A percentile compares a stretch with the other conserved stretches of the same genome.
phyloP scores from a whole-genome alignment of 2,329 filamentous ascomycete species.

The Exserohilum turcica region DNA sequence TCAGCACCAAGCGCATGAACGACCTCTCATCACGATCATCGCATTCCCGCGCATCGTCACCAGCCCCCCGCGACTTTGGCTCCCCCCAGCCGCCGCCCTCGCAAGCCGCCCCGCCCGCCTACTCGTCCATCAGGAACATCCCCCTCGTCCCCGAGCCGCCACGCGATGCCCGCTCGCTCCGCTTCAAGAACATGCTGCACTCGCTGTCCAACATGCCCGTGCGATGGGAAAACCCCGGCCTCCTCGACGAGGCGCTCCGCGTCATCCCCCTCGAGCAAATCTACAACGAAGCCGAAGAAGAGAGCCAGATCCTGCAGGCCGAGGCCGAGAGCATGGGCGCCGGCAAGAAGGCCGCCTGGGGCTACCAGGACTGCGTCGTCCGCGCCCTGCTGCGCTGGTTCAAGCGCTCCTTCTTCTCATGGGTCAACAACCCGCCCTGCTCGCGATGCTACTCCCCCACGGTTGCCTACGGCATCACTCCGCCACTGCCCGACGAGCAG shows the following conservation, averaged over 20 bases:
- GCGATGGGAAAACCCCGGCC: conserved; percentile 94
- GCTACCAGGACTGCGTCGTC: conserved; percentile 96
- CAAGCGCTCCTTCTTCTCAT: conserved; percentile 91
- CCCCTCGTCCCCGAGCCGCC: conserved; percentile 78
- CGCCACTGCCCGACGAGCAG: conserved; percentile 84
- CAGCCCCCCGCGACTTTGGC: conserved; percentile 55
- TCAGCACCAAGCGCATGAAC: conserved; percentile 86
- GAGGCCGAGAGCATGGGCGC: conserved; percentile 86
- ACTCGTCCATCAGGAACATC: conserved; percentile 66
- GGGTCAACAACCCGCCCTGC: conserved; percentile 94
- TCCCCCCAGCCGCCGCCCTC: conserved; percentile 46
- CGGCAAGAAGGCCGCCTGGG: conserved; percentile 83
- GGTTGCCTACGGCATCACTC: conserved; percentile 79
- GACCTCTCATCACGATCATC: conserved; percentile 69
- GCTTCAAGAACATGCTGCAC: conserved; percentile 73
- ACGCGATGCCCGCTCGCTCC: conserved; percentile 53
- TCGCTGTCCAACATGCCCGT: conserved; percentile 85
- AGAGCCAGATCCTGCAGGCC: conserved; percentile 83
- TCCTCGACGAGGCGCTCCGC: conserved; percentile 88
- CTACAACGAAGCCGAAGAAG: conserved; percentile 92
- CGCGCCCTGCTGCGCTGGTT: conserved; percentile 93
- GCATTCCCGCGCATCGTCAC: conserved; percentile 65
- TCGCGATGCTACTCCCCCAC: conserved; percentile 81
- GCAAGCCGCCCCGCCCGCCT: conserved; percentile 58
- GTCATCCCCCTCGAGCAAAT: conserved; percentile 87